phyloP scores from a whole-genome alignment of 805 yeast species.

The Blastobotrys chiropterorum region DNA sequence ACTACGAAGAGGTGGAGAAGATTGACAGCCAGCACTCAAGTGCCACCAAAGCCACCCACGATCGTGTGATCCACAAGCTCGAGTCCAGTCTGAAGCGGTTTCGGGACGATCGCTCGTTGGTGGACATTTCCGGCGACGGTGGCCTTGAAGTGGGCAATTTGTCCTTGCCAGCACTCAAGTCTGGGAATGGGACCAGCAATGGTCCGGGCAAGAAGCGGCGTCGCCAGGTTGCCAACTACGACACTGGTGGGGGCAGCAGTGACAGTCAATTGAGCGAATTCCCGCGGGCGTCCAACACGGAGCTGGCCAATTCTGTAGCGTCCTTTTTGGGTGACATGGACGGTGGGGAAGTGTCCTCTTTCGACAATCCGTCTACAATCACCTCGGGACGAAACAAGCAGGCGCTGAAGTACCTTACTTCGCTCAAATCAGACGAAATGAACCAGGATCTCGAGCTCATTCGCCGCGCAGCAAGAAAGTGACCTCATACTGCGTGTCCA shows the following conservation, averaged over 20 bases:
- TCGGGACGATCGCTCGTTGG: conserved; percentile 5
- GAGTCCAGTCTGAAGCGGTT: conserved; percentile 12
- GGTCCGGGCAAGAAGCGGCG: neutral
- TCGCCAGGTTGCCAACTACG: neutral
- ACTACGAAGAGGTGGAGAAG: conserved; percentile 11
- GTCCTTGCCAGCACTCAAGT: neutral
- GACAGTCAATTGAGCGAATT: neutral
- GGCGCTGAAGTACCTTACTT: conserved; percentile 5
- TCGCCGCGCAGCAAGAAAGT: too few species aligned
- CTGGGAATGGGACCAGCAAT: neutral
- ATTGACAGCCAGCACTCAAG: conserved; percentile 8
- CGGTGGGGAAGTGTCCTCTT: neutral
- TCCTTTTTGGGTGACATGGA: conserved; percentile 2
- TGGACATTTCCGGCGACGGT: conserved; percentile 4
- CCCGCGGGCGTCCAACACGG: neutral
- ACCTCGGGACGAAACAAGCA: conserved; percentile 1
- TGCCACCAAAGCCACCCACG: conserved; percentile 9
- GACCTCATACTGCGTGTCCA: too few species aligned
- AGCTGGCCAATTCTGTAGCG: neutral
- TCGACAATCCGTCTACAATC: neutral
- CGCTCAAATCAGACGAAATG: conserved; percentile 4
- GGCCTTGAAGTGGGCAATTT: conserved; percentile 1
- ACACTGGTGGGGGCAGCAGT: conserved; percentile 2
- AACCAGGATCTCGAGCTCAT: conserved; percentile 1
- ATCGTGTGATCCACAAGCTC: conserved; percentile 11